phyloP scores from a whole-genome alignment of 257 asterid genomes.

The Anisodus tanguticus region DNA sequence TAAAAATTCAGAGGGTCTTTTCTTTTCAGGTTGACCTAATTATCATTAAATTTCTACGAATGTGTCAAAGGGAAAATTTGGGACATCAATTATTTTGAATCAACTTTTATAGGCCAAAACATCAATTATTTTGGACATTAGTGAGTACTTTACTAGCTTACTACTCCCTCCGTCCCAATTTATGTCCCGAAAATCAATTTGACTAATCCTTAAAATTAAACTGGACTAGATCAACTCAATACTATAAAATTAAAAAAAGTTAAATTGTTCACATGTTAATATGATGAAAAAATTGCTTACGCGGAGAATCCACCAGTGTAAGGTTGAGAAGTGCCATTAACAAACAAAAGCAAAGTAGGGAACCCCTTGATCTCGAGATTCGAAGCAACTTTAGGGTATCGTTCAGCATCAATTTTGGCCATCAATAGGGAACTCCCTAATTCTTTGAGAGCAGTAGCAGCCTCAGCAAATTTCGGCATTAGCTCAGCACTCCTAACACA shows the following conservation, averaged over 20 bases:
- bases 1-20: too few species aligned
- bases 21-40: too few species aligned
- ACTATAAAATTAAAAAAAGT: background rate
- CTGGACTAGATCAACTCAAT: background rate
- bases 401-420: constrained; percentile 87
- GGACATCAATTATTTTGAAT: too few species aligned
- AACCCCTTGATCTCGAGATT: constrained; percentile 75
- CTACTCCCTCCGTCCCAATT: background rate
- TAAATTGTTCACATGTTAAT: too few species aligned
- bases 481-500: constrained; percentile 85
- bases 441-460: constrained; percentile 80
- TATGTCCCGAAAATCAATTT: background rate
- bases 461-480: constrained; percentile 96
- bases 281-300: constrained; percentile 51
- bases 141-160: too few species aligned
- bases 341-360: constrained; percentile 82
- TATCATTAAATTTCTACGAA: too few species aligned
- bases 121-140: too few species aligned
- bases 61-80: too few species aligned
- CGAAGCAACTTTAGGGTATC: constrained; percentile 77
- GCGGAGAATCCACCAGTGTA: constrained; percentile 89
- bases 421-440: constrained; percentile 62
- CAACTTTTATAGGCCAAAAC: too few species aligned
- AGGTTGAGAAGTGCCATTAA: constrained; percentile 78
- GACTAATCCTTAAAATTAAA: background rate